Conservation (phyloP, 768 basidiomycete genomes). For the Russula griseocarnosa region DNA sequence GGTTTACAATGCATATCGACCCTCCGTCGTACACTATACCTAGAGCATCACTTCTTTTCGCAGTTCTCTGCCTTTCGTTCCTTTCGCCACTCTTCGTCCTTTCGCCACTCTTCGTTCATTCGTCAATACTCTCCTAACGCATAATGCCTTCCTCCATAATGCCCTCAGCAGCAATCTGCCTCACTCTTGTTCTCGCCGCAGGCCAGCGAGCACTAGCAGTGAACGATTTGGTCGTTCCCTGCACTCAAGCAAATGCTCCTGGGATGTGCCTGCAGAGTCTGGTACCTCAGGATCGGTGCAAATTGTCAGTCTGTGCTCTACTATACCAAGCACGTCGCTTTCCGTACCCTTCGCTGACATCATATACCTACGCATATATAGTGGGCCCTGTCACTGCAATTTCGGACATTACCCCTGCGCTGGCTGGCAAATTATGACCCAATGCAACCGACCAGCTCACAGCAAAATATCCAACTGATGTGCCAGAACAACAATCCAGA, state of each 20-base stretch:
- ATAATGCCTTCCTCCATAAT: background rate
- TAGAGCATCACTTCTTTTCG: too few species aligned
- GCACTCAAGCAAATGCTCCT: constrained; percentile 15
- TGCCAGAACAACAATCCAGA: background rate
- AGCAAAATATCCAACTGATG: constrained; percentile 10
- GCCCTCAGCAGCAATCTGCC: background rate
- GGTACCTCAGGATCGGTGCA: constrained; percentile 3
- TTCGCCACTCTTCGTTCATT: too few species aligned
- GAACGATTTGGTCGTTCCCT: constrained; percentile 20
- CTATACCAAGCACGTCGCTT: background rate
- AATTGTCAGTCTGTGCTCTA: constrained; percentile 16
- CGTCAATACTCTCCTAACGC: background rate
- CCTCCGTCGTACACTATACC: background rate
- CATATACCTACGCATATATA: background rate
- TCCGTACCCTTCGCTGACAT: background rate
- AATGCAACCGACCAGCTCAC: constrained; percentile 2
- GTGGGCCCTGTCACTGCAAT: constrained; percentile 19
- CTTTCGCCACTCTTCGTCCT: too few species aligned
- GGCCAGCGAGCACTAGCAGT: constrained; percentile 3
- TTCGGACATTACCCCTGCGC: constrained; percentile 20
- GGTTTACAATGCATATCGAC: too few species aligned
- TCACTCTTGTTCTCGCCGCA: background rate
- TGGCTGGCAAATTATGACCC: constrained; percentile 11
- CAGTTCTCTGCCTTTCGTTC: too few species aligned
- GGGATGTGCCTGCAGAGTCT: constrained; percentile 8